Evolutionary conservation across 306 rosid species (phyloP).

Genomic region (Castanea sativa): DNA sequence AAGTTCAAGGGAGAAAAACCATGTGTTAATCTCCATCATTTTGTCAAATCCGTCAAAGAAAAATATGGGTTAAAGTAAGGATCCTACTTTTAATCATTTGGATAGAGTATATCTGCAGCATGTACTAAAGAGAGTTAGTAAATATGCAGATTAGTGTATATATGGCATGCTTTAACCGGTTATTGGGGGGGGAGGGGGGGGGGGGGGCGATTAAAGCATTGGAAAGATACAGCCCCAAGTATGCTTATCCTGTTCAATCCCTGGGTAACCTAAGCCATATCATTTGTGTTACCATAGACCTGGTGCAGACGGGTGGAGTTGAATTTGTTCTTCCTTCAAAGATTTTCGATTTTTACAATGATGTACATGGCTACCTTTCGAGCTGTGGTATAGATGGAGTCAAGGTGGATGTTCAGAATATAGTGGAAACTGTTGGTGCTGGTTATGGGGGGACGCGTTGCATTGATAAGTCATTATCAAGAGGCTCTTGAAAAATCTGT

Average conservation of each 20-base stretch:
- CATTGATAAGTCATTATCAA: constrained; percentile 47
- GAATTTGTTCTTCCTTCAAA: constrained; percentile 52
- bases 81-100: not conserved
- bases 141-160: constrained; percentile 48
- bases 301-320: constrained; percentile 64
- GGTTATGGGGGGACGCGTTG: constrained; percentile 69
- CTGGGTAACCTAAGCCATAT: constrained; percentile 48
- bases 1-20: constrained; percentile 46
- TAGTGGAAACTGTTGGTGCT: constrained; percentile 61
- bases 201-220: constrained; percentile 36
- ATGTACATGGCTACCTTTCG: constrained; percentile 60
- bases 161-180: constrained; percentile 81
- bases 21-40: constrained; percentile 37
- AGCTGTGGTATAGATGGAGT: constrained; percentile 68
- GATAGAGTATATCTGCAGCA: not conserved
- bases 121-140: not conserved
- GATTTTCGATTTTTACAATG: constrained; percentile 49
- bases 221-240: constrained; percentile 53
- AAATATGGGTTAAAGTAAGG: constrained; percentile 55
- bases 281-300: constrained; percentile 43
- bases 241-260: constrained; percentile 51
- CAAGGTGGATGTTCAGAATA: constrained; percentile 64
- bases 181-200: constrained; percentile 62
- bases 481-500: constrained; percentile 63
- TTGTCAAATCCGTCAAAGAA: constrained; percentile 49